Conservation (phyloP, 129 eudicot genomes). For the Mikania micrantha region DNA sequence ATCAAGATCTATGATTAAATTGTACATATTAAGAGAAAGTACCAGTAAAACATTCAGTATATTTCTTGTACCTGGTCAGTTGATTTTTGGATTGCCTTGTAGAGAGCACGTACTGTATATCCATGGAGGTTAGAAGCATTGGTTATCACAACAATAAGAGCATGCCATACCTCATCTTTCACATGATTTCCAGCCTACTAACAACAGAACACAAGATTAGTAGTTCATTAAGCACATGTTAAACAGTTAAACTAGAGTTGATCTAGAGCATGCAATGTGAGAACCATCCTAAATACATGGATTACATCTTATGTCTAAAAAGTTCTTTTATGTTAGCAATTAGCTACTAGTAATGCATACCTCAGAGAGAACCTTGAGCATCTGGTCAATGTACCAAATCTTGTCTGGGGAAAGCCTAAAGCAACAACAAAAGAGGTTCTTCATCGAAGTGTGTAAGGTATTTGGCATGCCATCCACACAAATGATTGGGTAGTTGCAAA, state of each 20-base stretch:
- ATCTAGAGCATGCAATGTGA: neutral
- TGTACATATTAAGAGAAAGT: neutral
- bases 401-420: conserved; percentile 93
- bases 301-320: neutral
- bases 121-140: conserved; percentile 94
- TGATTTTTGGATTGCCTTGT: conserved; percentile 65
- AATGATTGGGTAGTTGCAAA: neutral
- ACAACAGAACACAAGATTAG: conserved; percentile 43
- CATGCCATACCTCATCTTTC: conserved; percentile 99
- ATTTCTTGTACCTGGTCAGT: conserved; percentile 63
- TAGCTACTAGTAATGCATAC: conserved; percentile 37
- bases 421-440: conserved; percentile 4
- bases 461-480: neutral
- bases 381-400: conserved; percentile 96
- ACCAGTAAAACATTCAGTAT: neutral
- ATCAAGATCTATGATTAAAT: neutral
- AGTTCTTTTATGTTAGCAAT: neutral
- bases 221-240: conserved; percentile 6
- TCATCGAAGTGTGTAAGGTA: neutral
- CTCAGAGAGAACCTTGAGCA: conserved; percentile 94
- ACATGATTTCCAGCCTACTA: conserved; percentile 96
- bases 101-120: conserved; percentile 73
- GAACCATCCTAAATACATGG: neutral
- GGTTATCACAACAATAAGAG: conserved; percentile 77
- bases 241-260: neutral